Conservation (phyloP, 495 filamentous ascomycete genomes). For the Tetracladium setigerum region DNA sequence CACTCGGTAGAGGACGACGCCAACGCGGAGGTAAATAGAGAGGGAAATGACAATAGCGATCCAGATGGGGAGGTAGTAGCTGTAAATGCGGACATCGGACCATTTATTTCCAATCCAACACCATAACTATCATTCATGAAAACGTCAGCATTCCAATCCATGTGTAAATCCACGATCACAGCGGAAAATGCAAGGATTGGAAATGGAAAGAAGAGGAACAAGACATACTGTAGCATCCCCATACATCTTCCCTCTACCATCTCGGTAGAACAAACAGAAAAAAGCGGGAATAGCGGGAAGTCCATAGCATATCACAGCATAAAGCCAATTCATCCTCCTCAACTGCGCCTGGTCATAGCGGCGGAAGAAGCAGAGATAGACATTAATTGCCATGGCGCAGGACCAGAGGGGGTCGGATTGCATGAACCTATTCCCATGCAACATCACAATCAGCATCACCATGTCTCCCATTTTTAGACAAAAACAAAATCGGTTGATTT, state of each 20-base stretch:
- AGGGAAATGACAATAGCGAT: slow-evolving; percentile 61
- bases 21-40: slow-evolving; percentile 64
- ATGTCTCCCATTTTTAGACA: not conserved
- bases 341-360: slow-evolving; percentile 58
- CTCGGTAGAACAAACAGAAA: slow-evolving; percentile 53
- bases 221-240: slow-evolving; percentile 54
- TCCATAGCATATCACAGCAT: slow-evolving; percentile 67
- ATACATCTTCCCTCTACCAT: slow-evolving; percentile 47
- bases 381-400: slow-evolving; percentile 78
- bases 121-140: slow-evolving; percentile 51
- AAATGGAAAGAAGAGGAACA: not conserved
- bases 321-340: slow-evolving; percentile 59
- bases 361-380: slow-evolving; percentile 77
- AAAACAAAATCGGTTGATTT: not conserved
- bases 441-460: not conserved
- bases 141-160: not conserved
- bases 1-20: slow-evolving; percentile 36
- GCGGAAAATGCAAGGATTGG: not conserved
- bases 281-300: slow-evolving; percentile 63
- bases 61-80: slow-evolving; percentile 85
- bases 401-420: slow-evolving; percentile 52
- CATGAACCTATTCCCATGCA: slow-evolving; percentile 39
- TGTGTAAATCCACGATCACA: not conserved
- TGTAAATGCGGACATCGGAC: slow-evolving; percentile 64
- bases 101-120: slow-evolving; percentile 71